phyloP scores from a whole-genome alignment of 2,329 filamentous ascomycete species.

The Colletotrichum cordylinicola region DNA sequence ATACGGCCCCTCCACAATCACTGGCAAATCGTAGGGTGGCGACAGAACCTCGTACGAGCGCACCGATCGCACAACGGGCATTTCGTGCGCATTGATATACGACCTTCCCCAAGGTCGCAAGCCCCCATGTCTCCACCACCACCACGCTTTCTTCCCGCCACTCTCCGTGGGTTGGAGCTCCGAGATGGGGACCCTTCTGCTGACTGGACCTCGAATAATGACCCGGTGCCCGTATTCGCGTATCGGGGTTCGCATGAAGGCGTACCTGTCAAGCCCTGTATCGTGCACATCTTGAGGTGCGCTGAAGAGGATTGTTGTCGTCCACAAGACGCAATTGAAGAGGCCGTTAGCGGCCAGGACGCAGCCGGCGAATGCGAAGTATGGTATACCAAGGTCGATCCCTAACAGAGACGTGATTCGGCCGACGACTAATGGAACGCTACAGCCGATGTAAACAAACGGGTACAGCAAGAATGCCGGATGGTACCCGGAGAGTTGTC shows the following conservation, averaged over 20 bases:
- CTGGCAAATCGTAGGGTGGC: neutral
- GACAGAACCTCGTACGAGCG: neutral
- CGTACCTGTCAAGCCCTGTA: conserved; percentile 24
- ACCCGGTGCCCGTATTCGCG: conserved; percentile 13
- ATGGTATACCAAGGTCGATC: conserved; percentile 46
- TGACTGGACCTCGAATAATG: conserved; percentile 1
- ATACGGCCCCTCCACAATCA: neutral
- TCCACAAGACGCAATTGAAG: conserved; percentile 45
- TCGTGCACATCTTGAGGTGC: conserved; percentile 33
- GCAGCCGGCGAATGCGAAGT: conserved; percentile 57
- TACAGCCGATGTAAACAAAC: conserved; percentile 67
- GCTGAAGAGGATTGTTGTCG: conserved; percentile 28
- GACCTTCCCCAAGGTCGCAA: conserved; percentile 7
- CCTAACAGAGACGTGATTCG: conserved; percentile 63
- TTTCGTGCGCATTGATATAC: neutral
- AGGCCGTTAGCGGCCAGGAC: conserved; percentile 56
- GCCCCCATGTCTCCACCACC: conserved; percentile 16
- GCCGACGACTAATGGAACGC: conserved; percentile 62
- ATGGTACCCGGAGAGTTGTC: neutral
- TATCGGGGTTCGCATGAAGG: conserved; percentile 27
- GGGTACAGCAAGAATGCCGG: conserved; percentile 64
- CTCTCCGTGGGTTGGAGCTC: neutral
- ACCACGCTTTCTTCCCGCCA: neutral
- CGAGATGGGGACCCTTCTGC: neutral
- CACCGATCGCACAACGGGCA: neutral